Base-by-base conservation (phyloP, 257 asterid genomes). In the Scutellaria galericulata region DNA sequence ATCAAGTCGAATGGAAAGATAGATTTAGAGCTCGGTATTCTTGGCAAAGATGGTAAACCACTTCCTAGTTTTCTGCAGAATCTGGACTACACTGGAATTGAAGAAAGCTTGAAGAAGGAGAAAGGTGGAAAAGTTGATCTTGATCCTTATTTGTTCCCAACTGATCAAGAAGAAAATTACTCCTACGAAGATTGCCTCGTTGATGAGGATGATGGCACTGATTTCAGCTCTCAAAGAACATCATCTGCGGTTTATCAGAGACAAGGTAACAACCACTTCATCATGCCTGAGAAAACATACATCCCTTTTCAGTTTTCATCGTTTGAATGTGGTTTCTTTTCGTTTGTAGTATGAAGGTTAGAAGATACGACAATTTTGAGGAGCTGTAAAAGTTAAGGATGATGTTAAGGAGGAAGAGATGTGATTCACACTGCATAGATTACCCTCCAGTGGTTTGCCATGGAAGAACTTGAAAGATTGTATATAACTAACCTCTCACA, bases 21-120 rank as follows among this genome's bases (percentile, higher is more conserved):
- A 11, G 94, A 89, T 81, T 62, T 87, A 14, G 96, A 88, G 68
- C 66, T 73, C 9, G 96, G 89, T 62, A 74, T 74, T 44, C 58
- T 73, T 53, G 74, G 80, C 48, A 87, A 88, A 72, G 89, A 87
- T 24, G 84, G 86, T 10, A 83, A 77, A 62, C 82, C 68, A 1
- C 45, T 73, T 63, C 89, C 88, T 3, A 76, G 61, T 13, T 73
- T 78, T 61, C 79, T 84, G 70, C 87, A 76, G 70, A 79, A 78
- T 78, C 58, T 88, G 82, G 95, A 90, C 64, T 85, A 87, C 56
- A 75, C 44, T 3, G 88, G 89, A 39, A 80, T 83, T 22, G 90
- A 88, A 24, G 90, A 88, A 9, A 81, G 82, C 48, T 54, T 83
- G 78, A 85, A 82, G 79, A 86, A 84, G 74, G 82, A 63, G 24